Conservation (phyloP, 1,284 basidiomycete genomes). For the Sporisorium iseilematis-ciliati region DNA sequence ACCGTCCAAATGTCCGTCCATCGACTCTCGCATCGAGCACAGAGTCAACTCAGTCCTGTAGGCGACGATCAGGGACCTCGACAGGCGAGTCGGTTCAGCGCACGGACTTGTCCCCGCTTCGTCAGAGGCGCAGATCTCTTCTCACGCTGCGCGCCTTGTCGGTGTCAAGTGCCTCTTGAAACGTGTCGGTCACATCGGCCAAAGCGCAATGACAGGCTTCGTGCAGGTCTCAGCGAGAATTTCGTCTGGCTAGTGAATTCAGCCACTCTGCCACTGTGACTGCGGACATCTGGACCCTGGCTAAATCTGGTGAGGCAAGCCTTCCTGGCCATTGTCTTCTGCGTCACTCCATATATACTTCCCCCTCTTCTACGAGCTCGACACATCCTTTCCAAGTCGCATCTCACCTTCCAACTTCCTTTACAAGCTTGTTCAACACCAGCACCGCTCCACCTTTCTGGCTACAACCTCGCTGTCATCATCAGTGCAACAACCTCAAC, state of each 20-base stretch:
- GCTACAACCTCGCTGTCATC: neutral
- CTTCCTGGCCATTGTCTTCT: neutral
- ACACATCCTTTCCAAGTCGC: neutral
- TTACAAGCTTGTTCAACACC: constrained; percentile 4
- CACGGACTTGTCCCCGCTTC: constrained; percentile 20
- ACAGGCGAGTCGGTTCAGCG: neutral
- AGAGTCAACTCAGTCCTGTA: constrained; percentile 22
- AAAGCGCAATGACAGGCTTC: neutral
- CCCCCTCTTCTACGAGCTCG: too few relatives aligned
- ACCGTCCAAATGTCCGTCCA: constrained; percentile 8
- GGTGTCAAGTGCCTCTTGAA: neutral
- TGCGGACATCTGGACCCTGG: constrained; percentile 7
- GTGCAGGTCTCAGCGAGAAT: neutral
- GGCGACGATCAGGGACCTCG: constrained; percentile 29
- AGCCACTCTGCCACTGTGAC: neutral
- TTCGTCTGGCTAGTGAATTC: neutral
- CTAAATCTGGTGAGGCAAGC: neutral
- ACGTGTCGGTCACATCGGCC: neutral
- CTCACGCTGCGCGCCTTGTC: too few relatives aligned
- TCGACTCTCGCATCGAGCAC: constrained; percentile 28
- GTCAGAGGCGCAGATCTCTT: neutral
- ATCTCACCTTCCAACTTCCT: neutral
- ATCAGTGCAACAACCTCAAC: neutral
- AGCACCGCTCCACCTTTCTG: neutral
- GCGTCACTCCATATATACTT: constrained; percentile 1